Percentiles rank a stretch among this genome's conserved stretches.
These are phyloP conservation scores for Xylaria sp. DNA, from an alignment of 495 filamentous ascomycete species.

Conservation along the genomic window DNA sequence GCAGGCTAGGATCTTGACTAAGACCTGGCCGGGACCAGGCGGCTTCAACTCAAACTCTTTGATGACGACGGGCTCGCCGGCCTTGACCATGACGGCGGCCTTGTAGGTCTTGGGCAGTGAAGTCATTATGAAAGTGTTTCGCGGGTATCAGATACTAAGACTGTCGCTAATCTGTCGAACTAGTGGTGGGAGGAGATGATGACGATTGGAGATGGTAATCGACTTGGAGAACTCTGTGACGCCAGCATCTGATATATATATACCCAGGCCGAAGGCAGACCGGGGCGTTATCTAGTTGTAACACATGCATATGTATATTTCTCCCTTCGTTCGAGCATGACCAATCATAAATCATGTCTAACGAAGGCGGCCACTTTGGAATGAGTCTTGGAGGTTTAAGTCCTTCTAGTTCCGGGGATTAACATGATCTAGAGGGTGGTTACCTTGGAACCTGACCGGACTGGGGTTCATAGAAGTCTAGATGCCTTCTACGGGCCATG, in stretches of 20 bases:
- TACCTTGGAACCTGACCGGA: background rate
- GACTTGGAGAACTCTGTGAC: background rate
- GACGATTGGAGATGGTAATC: background rate
- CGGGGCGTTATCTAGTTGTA: background rate
- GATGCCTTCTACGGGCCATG: background rate
- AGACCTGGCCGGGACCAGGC: conserved; percentile 52
- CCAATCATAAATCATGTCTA: background rate
- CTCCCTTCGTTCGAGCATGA: background rate
- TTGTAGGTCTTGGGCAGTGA: conserved; percentile 59
- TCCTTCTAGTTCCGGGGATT: background rate
- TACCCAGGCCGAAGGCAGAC: background rate
- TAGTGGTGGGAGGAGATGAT: conserved; percentile 1
- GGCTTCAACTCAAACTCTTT: conserved; percentile 51
- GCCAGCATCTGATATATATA: too few relatives aligned
- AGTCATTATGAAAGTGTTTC: conserved; percentile 26
- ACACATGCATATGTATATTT: conserved; percentile 7
- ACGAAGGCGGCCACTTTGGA: background rate
- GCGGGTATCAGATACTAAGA: background rate
- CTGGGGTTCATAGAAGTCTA: background rate
- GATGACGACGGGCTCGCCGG: conserved; percentile 47
- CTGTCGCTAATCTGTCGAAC: background rate
- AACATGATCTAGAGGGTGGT: too few relatives aligned
- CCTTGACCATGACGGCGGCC: conserved; percentile 52
- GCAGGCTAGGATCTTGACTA: conserved; percentile 61
- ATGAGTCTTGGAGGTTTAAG: background rate